phyloP scores from a whole-genome alignment of 495 filamentous ascomycete genomes.

The Neurospora cerealis region DNA sequence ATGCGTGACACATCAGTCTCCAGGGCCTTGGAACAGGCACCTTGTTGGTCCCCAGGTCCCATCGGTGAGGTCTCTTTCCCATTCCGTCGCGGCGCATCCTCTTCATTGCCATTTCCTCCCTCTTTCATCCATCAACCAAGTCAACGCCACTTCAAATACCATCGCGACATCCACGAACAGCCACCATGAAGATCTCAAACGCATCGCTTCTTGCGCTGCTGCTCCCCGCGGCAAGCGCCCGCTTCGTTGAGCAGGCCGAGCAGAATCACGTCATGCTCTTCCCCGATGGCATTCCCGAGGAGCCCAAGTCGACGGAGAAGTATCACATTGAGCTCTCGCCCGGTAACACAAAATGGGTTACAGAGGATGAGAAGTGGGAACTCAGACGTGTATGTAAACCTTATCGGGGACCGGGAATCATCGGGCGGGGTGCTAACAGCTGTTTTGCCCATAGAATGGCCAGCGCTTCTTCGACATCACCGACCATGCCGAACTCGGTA shows the following conservation, averaged over 20 bases:
- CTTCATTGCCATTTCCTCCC: not conserved
- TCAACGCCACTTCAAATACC: not conserved
- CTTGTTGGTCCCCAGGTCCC: not conserved
- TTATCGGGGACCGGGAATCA: not conserved
- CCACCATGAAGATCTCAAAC: slow-evolving; percentile 33
- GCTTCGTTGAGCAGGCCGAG: slow-evolving; percentile 42
- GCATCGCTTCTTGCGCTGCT: slow-evolving; percentile 36
- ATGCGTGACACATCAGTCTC: not conserved
- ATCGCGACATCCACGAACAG: not conserved
- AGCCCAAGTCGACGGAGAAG: slow-evolving; percentile 35
- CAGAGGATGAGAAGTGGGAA: slow-evolving; percentile 91
- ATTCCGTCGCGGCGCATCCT: not conserved
- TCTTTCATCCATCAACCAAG: not conserved
- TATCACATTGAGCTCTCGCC: slow-evolving; percentile 82
- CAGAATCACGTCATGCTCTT: slow-evolving; percentile 26
- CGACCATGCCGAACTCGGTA: slow-evolving; percentile 49
- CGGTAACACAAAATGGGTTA: slow-evolving; percentile 76
- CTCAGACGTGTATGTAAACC: slow-evolving; percentile 60
- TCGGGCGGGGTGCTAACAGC: not conserved
- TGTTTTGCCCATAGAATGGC: slow-evolving; percentile 48
- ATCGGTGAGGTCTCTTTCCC: not conserved
- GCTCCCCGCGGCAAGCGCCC: slow-evolving; percentile 38
- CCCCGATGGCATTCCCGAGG: slow-evolving; percentile 19
- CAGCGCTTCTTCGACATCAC: slow-evolving; percentile 95
- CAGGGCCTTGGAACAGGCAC: not conserved